Percentiles rank a stretch among this genome's conserved stretches.
phyloP scores from a whole-genome alignment of 768 basidiomycete species.

The Albatrellus ellisii region DNA sequence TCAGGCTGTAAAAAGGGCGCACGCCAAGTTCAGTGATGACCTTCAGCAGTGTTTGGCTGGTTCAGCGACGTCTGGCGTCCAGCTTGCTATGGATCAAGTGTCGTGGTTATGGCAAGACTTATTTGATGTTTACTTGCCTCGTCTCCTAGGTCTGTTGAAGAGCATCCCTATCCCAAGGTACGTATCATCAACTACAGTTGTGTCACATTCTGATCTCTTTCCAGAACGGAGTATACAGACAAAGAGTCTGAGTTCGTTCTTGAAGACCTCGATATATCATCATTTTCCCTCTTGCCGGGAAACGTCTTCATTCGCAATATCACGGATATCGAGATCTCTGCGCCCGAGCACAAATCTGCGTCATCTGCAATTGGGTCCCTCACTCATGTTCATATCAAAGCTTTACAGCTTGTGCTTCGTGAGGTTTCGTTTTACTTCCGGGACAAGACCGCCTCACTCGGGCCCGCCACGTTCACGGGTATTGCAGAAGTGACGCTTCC shows the following conservation, averaged over 20 bases:
- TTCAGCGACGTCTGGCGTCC: slow-evolving; percentile 28
- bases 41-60: slow-evolving; percentile 31
- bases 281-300: slow-evolving; percentile 52
- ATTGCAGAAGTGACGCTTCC: slow-evolving; percentile 50
- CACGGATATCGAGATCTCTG: slow-evolving; percentile 44
- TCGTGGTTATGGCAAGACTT: slow-evolving; percentile 76
- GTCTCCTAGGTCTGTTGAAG: slow-evolving; percentile 35
- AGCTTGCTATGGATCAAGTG: slow-evolving; percentile 43
- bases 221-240: slow-evolving; percentile 62
- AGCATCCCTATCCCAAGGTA: slow-evolving; percentile 62
- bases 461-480: slow-evolving; percentile 47
- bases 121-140: slow-evolving; percentile 68
- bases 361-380: slow-evolving; percentile 45
- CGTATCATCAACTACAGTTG: not conserved
- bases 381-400: slow-evolving; percentile 53
- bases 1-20: slow-evolving; percentile 31
- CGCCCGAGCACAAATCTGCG: slow-evolving; percentile 23
- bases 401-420: slow-evolving; percentile 45
- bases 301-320: slow-evolving; percentile 64
- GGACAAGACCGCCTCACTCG: slow-evolving; percentile 40
- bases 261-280: slow-evolving; percentile 61
- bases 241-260: slow-evolving; percentile 57
- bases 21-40: slow-evolving; percentile 32
- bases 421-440: slow-evolving; percentile 68
- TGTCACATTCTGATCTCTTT: slow-evolving; percentile 1